A percentile compares a stretch with the other conserved stretches of the same genome.
phyloP scores from a whole-genome alignment of 306 rosid species.

The Cicer yamashitae region DNA sequence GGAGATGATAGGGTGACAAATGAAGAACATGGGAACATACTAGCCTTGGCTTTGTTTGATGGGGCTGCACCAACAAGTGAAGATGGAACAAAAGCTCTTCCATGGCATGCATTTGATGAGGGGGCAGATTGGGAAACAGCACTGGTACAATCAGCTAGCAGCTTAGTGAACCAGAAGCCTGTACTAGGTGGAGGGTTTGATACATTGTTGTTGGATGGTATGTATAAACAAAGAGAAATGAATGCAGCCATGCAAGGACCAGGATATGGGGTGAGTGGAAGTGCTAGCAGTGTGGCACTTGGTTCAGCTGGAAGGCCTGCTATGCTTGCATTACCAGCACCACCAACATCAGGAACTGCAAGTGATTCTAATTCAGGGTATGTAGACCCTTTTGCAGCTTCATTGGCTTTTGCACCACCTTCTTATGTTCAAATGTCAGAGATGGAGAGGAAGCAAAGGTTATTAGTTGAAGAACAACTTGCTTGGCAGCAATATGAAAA shows the following conservation, averaged over 20 bases:
- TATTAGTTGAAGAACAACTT: constrained; percentile 75
- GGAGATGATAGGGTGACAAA: constrained; percentile 54
- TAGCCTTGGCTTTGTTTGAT: constrained; percentile 85
- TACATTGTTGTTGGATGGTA: constrained; percentile 70
- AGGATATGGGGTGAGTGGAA: constrained; percentile 69
- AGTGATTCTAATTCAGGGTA: not conserved
- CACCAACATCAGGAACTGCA: constrained; percentile 46
- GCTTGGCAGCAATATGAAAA: constrained; percentile 87
- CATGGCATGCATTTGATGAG: constrained; percentile 82
- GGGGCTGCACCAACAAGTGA: constrained; percentile 43
- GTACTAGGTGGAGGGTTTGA: constrained; percentile 81
- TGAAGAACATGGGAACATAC: constrained; percentile 55
- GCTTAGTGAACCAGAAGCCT: constrained; percentile 56
- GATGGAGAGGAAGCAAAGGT: constrained; percentile 85
- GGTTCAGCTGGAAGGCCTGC: constrained; percentile 81
- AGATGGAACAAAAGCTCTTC: constrained; percentile 50
- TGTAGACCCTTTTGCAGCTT: constrained; percentile 84
- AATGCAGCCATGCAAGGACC: constrained; percentile 51
- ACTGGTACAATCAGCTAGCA: constrained; percentile 68
- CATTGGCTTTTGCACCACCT: constrained; percentile 77
- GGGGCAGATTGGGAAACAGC: constrained; percentile 83
- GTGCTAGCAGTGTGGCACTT: constrained; percentile 85
- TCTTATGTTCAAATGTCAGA: constrained; percentile 95
- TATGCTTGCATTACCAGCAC: constrained; percentile 85
- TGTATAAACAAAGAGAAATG: constrained; percentile 67